phyloP scores from a whole-genome alignment of 169 alveolate species.

The Miamiensis avidus region DNA sequence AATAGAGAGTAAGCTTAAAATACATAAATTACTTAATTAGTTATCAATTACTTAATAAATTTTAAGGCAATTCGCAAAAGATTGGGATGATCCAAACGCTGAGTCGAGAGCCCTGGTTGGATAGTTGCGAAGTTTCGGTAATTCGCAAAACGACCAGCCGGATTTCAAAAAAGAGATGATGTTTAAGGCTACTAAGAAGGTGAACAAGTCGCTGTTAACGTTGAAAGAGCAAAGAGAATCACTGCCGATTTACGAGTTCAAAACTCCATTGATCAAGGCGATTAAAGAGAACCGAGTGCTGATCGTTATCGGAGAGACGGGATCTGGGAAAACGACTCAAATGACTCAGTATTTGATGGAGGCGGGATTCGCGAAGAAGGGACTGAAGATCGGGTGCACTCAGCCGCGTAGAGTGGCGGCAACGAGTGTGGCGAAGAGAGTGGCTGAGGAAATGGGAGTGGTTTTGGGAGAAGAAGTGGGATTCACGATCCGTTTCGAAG shows the following conservation, averaged over 20 bases:
- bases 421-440: conserved; percentile 96
- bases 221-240: conserved; percentile 94
- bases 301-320: conserved; percentile 99
- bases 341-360: conserved; percentile 96
- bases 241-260: conserved; percentile 95
- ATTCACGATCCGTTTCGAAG: conserved; percentile 96
- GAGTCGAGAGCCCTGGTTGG: conserved; percentile 26
- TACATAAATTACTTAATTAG: too few relatives aligned
- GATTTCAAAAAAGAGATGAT: conserved; percentile 89
- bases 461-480: conserved; percentile 98
- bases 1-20: neutral
- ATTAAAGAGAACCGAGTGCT: conserved; percentile 90
- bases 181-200: conserved; percentile 29
- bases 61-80: too few relatives aligned
- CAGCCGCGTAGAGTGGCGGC: conserved; percentile 99
- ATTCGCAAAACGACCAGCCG: conserved; percentile 69
- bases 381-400: conserved; percentile 95
- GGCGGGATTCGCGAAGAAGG: conserved; percentile 89
- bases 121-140: conserved; percentile 8
- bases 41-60: too few relatives aligned
- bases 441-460: conserved; percentile 98
- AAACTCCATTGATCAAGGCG: conserved; percentile 92
- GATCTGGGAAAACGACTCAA: conserved; percentile 98
- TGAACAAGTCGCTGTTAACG: conserved; percentile 62
- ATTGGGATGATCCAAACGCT: conserved; percentile 27